phyloP scores from a whole-genome alignment of 805 yeast species.

The Clavispora fructus region DNA sequence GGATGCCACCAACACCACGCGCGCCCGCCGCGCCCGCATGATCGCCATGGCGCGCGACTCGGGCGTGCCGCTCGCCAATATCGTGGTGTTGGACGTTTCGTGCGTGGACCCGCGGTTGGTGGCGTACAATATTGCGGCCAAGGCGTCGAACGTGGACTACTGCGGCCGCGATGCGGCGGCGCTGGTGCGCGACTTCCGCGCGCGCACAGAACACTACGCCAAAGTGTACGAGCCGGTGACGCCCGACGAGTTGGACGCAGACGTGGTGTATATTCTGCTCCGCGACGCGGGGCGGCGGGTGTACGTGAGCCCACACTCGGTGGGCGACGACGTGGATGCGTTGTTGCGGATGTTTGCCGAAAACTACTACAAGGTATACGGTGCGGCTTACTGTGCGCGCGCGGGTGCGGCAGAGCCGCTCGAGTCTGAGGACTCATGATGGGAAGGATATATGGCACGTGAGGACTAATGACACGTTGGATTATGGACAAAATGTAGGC shows the following conservation, averaged over 20 bases:
- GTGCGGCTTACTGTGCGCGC: constrained; percentile 12
- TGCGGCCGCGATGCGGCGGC: constrained; percentile 43
- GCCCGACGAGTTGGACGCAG: constrained; percentile 8
- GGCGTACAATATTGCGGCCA: constrained; percentile 58
- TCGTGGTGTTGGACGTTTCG: constrained; percentile 55
- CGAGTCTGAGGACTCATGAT: neutral
- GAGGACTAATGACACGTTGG: neutral
- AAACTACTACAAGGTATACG: constrained; percentile 13
- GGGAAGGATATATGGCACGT: neutral
- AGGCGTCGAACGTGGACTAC: constrained; percentile 61
- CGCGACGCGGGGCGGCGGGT: constrained; percentile 9
- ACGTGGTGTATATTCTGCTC: constrained; percentile 8
- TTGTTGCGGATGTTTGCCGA: constrained; percentile 7
- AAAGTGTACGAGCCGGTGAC: constrained; percentile 17
- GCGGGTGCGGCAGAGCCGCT: neutral
- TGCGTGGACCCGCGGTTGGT: constrained; percentile 49
- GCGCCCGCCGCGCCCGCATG: constrained; percentile 28
- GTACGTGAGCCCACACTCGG: neutral
- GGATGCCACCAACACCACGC: constrained; percentile 41
- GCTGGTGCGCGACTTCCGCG: constrained; percentile 57
- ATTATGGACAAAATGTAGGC: no score
- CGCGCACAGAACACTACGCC: constrained; percentile 49
- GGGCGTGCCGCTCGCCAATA: constrained; percentile 24
- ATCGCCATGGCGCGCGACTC: constrained; percentile 19
- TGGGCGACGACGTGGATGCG: constrained; percentile 7